These are phyloP conservation scores for Flaveria bidentis DNA, from an alignment of 129 eudicot genomes.

Conservation along the genomic window DNA sequence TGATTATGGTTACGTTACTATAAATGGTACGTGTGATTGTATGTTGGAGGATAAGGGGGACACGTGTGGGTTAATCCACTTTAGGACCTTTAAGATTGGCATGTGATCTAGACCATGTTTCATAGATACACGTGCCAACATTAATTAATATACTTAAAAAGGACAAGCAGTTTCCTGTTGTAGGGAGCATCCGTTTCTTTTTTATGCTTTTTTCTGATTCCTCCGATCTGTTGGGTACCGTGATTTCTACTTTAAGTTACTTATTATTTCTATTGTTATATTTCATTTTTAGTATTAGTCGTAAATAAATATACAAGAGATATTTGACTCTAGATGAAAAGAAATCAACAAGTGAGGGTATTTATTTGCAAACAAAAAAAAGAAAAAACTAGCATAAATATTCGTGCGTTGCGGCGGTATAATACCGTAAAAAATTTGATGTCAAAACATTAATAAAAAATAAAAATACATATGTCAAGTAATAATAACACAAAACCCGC, in stretches of 20 bases:
- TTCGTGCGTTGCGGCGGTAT: no score
- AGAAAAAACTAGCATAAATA: no score
- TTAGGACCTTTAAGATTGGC: not conserved
- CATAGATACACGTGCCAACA: not conserved
- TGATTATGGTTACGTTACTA: not conserved
- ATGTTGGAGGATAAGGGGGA: not conserved
- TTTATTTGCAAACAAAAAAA: no score
- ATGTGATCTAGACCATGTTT: not conserved
- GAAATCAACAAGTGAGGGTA: no score
- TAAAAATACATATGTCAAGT: no score
- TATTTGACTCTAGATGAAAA: no score
- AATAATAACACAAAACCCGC: no score
- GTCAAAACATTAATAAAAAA: no score
- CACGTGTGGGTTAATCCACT: not conserved
- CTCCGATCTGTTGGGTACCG: not conserved
- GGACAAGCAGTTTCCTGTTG: not conserved
- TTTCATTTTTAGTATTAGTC: no score
- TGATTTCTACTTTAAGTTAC: constrained; percentile 5
- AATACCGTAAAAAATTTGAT: no score
- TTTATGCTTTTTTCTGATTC: constrained; percentile 1
- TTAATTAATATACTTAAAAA: not conserved
- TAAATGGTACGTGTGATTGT: not conserved
- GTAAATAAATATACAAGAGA: no score
- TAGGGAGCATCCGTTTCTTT: not conserved
- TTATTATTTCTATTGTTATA: not conserved